Evolutionary conservation across 176 grass and related monocot species (phyloP).

Genomic region (Avena sativa): DNA sequence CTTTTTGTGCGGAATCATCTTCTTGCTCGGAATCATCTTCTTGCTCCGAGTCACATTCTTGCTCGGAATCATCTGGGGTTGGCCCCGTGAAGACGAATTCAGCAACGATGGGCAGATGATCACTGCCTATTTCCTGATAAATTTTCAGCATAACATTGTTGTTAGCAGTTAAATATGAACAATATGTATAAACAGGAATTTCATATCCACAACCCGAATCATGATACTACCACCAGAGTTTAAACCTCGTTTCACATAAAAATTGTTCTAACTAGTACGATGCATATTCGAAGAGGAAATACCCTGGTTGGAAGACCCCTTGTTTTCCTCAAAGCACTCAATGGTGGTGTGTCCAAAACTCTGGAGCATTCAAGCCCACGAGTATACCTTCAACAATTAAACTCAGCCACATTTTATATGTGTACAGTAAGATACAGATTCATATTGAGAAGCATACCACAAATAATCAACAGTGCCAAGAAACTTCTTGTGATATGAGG

Average conservation of each 20-base stretch:
- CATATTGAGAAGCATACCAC: conserved; percentile 58
- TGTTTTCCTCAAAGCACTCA: conserved; percentile 58
- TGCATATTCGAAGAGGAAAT: conserved; percentile 20
- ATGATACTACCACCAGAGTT: background rate
- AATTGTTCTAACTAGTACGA: background rate
- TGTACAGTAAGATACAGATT: background rate
- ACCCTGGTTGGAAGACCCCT: conserved; percentile 88
- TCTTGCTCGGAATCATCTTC: conserved; percentile 31
- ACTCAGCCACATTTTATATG: conserved; percentile 20
- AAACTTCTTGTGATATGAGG: conserved; percentile 87
- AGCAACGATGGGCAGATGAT: conserved; percentile 80
- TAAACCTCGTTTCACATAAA: background rate
- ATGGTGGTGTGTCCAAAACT: conserved; percentile 75
- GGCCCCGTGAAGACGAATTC: conserved; percentile 69
- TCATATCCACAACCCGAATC: conserved; percentile 3
- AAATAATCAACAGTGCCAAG: conserved; percentile 94
- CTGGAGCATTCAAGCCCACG: conserved; percentile 72
- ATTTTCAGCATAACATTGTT: background rate
- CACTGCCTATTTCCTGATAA: conserved; percentile 86
- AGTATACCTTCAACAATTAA: conserved; percentile 66
- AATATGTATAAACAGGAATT: background rate
- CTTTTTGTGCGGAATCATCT: conserved; percentile 25
- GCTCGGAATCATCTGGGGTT: background rate
- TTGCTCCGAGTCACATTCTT: background rate
- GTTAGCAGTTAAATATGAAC: background rate